Evolutionary conservation across 1,284 basidiomycete genomes (phyloP).

Genomic region (Microbotryomycetes sp.): DNA sequence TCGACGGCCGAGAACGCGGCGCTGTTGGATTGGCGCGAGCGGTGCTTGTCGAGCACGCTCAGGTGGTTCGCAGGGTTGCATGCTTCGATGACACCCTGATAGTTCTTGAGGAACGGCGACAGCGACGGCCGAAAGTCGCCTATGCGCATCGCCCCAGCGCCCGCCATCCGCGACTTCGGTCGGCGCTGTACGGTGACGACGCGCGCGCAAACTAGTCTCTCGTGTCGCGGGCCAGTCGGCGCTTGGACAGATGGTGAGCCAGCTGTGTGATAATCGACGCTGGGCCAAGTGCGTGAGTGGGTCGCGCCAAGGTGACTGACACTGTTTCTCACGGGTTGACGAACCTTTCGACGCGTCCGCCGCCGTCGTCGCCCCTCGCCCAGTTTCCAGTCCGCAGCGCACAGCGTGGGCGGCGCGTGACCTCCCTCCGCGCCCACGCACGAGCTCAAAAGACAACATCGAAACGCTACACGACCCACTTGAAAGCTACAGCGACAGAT

Average conservation of each 20-base stretch:
- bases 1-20: not conserved
- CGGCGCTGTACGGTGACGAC: not conserved
- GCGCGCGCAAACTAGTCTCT: not conserved
- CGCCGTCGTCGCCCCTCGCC: too few species aligned
- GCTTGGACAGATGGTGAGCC: not conserved
- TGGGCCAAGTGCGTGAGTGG: not conserved
- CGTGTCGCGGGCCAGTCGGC: not conserved
- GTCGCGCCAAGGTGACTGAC: too few species aligned
- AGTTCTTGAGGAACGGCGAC: slow-evolving; percentile 1
- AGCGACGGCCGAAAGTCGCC: not conserved
- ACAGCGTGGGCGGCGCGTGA: too few species aligned
- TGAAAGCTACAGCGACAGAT: too few species aligned
- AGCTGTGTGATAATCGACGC: not conserved
- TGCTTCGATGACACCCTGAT: not conserved
- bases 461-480: too few species aligned
- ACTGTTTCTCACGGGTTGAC: too few species aligned
- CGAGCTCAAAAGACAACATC: too few species aligned
- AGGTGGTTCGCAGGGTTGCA: not conserved
- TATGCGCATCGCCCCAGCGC: not conserved
- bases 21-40: not conserved
- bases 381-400: too few species aligned
- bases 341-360: too few species aligned
- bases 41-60: not conserved
- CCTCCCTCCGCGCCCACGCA: too few species aligned
- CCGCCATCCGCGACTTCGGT: not conserved